Evolutionary conservation across 2,329 filamentous ascomycete species (phyloP).

Genomic region (Sporothrix brasiliensis): DNA sequence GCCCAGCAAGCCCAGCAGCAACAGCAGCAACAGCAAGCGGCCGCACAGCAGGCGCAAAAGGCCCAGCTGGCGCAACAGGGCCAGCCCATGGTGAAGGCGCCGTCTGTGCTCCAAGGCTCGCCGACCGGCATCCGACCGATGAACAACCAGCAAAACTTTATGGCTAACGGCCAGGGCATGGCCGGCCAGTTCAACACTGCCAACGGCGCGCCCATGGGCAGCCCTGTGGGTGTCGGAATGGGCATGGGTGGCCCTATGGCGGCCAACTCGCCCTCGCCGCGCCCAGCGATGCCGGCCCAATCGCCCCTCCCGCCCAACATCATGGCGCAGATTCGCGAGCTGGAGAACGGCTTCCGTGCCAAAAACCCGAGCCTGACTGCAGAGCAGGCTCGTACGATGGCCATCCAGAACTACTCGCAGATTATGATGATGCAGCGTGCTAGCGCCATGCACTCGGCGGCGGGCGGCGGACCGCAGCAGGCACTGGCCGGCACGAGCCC

Average conservation of each 20-base stretch:
- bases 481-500: constrained; percentile 56
- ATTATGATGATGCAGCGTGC: constrained; percentile 53
- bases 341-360: constrained; percentile 56
- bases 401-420: constrained; percentile 54
- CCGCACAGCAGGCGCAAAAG: constrained; percentile 41
- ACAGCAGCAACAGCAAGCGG: constrained; percentile 47
- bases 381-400: constrained; percentile 55
- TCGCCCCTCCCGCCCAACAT: constrained; percentile 53
- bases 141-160: constrained; percentile 56
- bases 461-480: constrained; percentile 53
- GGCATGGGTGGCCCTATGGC: constrained; percentile 38
- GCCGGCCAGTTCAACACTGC: constrained; percentile 54
- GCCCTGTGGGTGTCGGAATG: constrained; percentile 54
- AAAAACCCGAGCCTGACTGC: constrained; percentile 56
- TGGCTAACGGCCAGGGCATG: constrained; percentile 57
- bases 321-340: constrained; percentile 53
- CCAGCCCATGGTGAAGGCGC: constrained; percentile 32
- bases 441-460: constrained; percentile 59
- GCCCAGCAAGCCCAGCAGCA: constrained; percentile 46
- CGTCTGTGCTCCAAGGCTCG: constrained; percentile 42
- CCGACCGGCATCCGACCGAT: constrained; percentile 46
- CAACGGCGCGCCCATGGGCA: constrained; percentile 50
- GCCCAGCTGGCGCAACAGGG: constrained; percentile 34
- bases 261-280: constrained; percentile 51
- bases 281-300: constrained; percentile 45